These are phyloP conservation scores for Podaxis rugospora DNA, from an alignment of 768 basidiomycete species.

Conservation along the genomic window DNA sequence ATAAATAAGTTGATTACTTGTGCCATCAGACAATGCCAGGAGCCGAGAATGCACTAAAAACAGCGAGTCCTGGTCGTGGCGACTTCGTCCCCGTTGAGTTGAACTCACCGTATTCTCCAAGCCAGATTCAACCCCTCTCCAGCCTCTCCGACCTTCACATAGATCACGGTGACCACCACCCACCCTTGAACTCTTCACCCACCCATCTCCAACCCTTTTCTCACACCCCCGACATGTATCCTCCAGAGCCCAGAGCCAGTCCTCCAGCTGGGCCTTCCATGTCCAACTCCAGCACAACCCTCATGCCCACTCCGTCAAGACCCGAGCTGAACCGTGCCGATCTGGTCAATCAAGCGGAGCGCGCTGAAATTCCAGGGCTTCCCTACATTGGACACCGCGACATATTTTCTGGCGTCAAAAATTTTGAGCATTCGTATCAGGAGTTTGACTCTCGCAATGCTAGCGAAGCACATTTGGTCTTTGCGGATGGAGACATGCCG, in stretches of 20 bases:
- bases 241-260: neutral
- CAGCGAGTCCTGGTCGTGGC: neutral
- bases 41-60: neutral
- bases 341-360: constrained; percentile 5
- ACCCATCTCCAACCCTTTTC: constrained; percentile 1
- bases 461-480: constrained; percentile 44
- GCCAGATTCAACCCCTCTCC: neutral
- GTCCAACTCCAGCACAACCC: neutral
- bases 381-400: constrained; percentile 20
- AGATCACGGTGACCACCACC: constrained; percentile 1
- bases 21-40: neutral
- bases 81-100: neutral
- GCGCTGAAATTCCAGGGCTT: constrained; percentile 10
- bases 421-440: constrained; percentile 51
- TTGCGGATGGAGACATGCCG: constrained; percentile 60
- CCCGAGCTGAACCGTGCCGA: neutral
- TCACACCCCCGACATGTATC: neutral
- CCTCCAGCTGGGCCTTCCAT: neutral
- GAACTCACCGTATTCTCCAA: neutral
- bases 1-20: neutral
- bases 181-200: constrained; percentile 1
- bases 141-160: neutral
- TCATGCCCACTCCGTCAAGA: neutral
- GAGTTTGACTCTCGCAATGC: constrained; percentile 54
- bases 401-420: constrained; percentile 42